Evolutionary conservation across 2,329 filamentous ascomycete genomes (phyloP), one percentile per base, ranked within the genome.

Genomic region (Ophiocordyceps sinensis): DNA sequence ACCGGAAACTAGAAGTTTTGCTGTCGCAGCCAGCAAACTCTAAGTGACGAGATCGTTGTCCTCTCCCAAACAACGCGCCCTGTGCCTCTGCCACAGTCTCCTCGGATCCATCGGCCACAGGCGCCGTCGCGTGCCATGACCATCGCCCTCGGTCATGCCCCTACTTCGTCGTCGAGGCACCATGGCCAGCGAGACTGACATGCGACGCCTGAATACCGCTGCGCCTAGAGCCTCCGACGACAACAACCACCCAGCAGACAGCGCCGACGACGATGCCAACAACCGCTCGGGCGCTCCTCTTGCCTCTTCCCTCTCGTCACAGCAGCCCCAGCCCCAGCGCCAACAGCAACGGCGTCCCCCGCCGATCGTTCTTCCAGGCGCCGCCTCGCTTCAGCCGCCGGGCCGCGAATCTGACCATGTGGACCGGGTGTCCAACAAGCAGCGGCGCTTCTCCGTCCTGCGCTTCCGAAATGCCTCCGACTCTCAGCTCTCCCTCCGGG

Each of bases 381-480:
- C 49, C 28, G 42, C 51, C 26, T 39, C 48, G 28, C 46, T 47
- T 29, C 49, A 45, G 21, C 48, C 51, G 29, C 43, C 48, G 39
- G 51, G 49, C 44, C 50, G 43, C 40, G 52, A 53, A 40, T 40
- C 40, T 40, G 43, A 48, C 41, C 51, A 44, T 13, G 57, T 70
- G 41, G 70, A 75, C 50, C 71, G 74, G 39, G 68, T 77, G 53
- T 66, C 62, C 28, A 62, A 63, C 29, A 77, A 71, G 51, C 70
- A 76, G 50, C 71, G 69, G 44, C 73, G 76, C 45, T 81, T 81
- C 56, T 79, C 74, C 42, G 67, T 94, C 60, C 67, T 94, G 63
- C 80, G 82, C 55, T 87, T 91, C 59, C 83, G 87, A 53, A 88
- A 94, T 72, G 88, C 86, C 46, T 95, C 88, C 9, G 89, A 96